Conservation (phyloP, 495 filamentous ascomycete species). For the Penicillium mononematosum region DNA sequence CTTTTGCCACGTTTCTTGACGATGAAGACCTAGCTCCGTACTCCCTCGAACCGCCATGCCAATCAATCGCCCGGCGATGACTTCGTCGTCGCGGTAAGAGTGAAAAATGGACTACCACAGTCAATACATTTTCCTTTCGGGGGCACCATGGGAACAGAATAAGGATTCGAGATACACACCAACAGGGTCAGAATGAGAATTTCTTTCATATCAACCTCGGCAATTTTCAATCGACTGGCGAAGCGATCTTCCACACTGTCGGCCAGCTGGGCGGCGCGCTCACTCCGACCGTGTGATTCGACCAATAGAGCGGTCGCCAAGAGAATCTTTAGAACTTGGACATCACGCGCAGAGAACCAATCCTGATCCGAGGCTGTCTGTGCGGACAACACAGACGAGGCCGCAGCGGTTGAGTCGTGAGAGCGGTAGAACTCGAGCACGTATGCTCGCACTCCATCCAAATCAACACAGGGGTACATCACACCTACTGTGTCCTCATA, state of each 20-base stretch:
- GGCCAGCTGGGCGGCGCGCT: constrained; percentile 66
- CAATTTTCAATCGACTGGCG: constrained; percentile 62
- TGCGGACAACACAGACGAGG: constrained; percentile 53
- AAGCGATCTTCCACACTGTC: constrained; percentile 66
- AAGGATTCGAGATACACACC: constrained; percentile 39
- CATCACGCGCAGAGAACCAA: constrained; percentile 64
- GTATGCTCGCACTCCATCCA: constrained; percentile 56
- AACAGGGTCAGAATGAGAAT: constrained; percentile 69
- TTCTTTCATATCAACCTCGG: constrained; percentile 62
- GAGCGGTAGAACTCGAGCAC: constrained; percentile 51
- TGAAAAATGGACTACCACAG: constrained; percentile 69
- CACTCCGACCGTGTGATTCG: constrained; percentile 72
- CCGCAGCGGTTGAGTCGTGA: constrained; percentile 30
- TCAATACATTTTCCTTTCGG: background rate
- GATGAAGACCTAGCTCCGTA: constrained; percentile 75
- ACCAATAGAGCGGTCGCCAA: constrained; percentile 68
- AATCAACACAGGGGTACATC: constrained; percentile 80
- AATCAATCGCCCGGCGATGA: constrained; percentile 72
- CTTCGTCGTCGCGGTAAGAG: constrained; percentile 76
- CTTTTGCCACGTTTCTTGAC: constrained; percentile 66
- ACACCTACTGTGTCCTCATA: constrained; percentile 77
- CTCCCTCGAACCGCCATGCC: constrained; percentile 69
- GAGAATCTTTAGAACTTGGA: constrained; percentile 72
- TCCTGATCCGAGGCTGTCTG: constrained; percentile 46
- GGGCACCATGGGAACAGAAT: background rate